Evolutionary conservation across 257 asterid genomes (phyloP).

Genomic region (Solanum medicagineum): DNA sequence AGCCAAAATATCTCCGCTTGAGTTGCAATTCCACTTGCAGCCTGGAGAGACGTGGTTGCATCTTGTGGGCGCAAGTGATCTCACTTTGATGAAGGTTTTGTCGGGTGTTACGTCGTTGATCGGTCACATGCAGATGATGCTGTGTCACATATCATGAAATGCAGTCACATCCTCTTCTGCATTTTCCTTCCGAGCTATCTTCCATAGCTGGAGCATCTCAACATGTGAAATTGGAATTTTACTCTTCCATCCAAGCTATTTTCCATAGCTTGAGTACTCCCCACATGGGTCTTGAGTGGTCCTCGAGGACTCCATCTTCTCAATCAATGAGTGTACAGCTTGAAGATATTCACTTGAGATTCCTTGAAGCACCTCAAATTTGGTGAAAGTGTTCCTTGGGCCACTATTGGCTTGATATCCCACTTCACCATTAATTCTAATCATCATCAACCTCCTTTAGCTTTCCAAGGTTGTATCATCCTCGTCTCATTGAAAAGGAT

Average conservation of each 20-base stretch:
- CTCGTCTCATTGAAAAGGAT: not conserved
- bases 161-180: not conserved
- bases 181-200: not conserved
- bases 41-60: not conserved
- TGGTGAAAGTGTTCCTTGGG: not conserved
- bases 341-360: not conserved
- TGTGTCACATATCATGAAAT: not conserved
- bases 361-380: not conserved
- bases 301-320: not conserved
- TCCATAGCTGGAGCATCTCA: not conserved
- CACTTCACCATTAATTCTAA: not conserved
- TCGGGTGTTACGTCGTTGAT: not conserved
- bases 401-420: not conserved
- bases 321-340: not conserved
- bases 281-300: not conserved
- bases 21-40: not conserved
- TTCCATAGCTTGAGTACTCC: not conserved
- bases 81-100: not conserved
- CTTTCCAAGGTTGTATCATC: not conserved
- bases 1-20: not conserved
- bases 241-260: not conserved
- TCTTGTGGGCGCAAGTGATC: not conserved
- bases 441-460: not conserved
- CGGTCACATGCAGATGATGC: not conserved
- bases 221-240: not conserved